Percentiles rank a stretch among this genome's conserved stretches.
phyloP scores from a whole-genome alignment of 2,329 filamentous ascomycete species.

The Cladophialophora psammophila region DNA sequence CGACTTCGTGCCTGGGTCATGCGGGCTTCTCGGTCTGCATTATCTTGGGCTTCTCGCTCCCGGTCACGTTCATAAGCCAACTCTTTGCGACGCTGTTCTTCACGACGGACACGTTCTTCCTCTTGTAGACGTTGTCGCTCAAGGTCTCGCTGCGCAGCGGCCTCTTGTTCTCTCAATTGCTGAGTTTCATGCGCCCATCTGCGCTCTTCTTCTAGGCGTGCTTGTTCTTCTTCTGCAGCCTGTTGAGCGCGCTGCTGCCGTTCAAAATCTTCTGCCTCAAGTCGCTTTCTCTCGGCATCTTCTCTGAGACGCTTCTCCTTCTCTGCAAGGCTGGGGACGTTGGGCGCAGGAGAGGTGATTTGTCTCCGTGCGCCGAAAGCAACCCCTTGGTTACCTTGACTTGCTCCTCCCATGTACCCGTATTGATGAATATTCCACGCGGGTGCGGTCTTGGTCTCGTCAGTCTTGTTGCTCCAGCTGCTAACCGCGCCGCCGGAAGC shows the following conservation, averaged over 20 bases:
- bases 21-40: slow-evolving; percentile 73
- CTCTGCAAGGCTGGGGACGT: slow-evolving; percentile 81
- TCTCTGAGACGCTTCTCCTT: slow-evolving; percentile 75
- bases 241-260: slow-evolving; percentile 56
- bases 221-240: slow-evolving; percentile 58
- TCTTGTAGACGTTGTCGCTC: slow-evolving; percentile 61
- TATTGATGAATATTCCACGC: slow-evolving; percentile 99
- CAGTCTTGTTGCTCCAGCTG: slow-evolving; percentile 86
- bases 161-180: slow-evolving; percentile 50
- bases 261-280: slow-evolving; percentile 62
- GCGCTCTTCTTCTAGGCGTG: slow-evolving; percentile 55
- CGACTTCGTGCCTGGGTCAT: slow-evolving; percentile 71
- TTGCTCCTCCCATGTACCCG: slow-evolving; percentile 96
- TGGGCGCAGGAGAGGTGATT: slow-evolving; percentile 82
- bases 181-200: slow-evolving; percentile 57
- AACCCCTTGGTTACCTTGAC: slow-evolving; percentile 92
- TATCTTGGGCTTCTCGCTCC: slow-evolving; percentile 62
- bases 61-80: slow-evolving; percentile 74
- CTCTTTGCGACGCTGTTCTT: slow-evolving; percentile 57
- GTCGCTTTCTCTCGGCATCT: slow-evolving; percentile 63
- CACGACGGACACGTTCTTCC: slow-evolving; percentile 56
- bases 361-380: slow-evolving; percentile 90
- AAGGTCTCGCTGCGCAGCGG: slow-evolving; percentile 56
- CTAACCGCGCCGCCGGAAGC: slow-evolving; percentile 67
- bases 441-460: slow-evolving; percentile 80